phyloP scores from a whole-genome alignment of 2,329 filamentous ascomycete genomes.

The Pseudopithomyces chartarum region DNA sequence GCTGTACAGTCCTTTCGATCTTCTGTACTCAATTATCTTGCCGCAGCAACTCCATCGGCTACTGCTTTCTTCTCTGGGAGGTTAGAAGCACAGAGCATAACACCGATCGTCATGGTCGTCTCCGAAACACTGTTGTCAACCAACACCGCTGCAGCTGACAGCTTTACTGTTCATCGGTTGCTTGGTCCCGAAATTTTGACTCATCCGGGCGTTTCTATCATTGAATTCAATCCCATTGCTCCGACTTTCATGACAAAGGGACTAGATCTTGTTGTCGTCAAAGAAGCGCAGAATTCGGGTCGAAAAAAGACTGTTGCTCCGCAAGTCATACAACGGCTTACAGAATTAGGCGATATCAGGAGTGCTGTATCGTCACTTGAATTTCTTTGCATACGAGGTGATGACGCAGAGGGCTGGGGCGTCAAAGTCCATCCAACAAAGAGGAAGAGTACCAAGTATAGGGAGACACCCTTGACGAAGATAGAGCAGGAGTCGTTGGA shows the following conservation, averaged over 20 bases:
- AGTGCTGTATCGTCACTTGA: conserved; percentile 92
- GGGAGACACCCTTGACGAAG: conserved; percentile 68
- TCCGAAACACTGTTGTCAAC: conserved; percentile 90
- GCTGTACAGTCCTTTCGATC: conserved; percentile 65
- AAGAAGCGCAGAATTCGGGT: conserved; percentile 81
- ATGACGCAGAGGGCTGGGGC: conserved; percentile 81
- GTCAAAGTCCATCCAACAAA: conserved; percentile 70
- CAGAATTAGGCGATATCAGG: conserved; percentile 88
- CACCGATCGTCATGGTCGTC: conserved; percentile 83
- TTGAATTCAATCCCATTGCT: conserved; percentile 94
- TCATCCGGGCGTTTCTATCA: conserved; percentile 76
- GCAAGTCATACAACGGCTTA: conserved; percentile 75
- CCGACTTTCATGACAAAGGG: conserved; percentile 85
- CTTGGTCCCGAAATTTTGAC: conserved; percentile 84
- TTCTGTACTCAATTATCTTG: conserved; percentile 75
- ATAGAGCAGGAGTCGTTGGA: conserved; percentile 81
- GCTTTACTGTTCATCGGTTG: conserved; percentile 88
- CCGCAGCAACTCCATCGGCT: conserved; percentile 66
- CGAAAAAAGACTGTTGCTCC: conserved; percentile 77
- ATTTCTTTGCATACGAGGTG: conserved; percentile 85
- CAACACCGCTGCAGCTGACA: conserved; percentile 82
- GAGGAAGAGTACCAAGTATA: conserved; percentile 62
- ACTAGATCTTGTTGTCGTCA: conserved; percentile 78
- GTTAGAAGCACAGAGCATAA: conserved; percentile 26
- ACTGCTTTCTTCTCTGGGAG: conserved; percentile 46